Conservation (phyloP, 176 grass and related monocot genomes). For the Bromus sterilis region DNA sequence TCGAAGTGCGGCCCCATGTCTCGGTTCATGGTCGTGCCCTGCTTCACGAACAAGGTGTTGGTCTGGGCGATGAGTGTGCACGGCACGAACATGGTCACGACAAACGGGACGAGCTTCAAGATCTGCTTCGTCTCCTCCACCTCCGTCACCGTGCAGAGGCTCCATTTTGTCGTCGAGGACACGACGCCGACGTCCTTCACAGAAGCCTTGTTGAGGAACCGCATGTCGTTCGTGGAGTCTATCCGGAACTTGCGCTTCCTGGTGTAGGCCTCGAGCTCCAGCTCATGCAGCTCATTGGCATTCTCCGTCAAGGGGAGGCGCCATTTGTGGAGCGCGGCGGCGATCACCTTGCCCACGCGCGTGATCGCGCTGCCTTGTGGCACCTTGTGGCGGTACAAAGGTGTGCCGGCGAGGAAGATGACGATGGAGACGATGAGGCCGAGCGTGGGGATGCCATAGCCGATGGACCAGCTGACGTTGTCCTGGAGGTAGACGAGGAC, state of each 20-base stretch:
- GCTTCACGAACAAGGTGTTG: slow-evolving; percentile 70
- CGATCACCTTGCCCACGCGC: slow-evolving; percentile 33
- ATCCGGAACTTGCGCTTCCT: slow-evolving; percentile 19
- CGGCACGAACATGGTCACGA: slow-evolving; percentile 33
- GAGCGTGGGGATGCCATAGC: slow-evolving; percentile 37
- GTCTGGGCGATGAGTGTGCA: slow-evolving; percentile 49
- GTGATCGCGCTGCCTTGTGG: slow-evolving; percentile 39
- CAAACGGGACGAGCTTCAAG: not conserved
- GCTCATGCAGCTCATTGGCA: slow-evolving; percentile 32
- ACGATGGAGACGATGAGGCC: slow-evolving; percentile 33
- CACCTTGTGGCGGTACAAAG: slow-evolving; percentile 45
- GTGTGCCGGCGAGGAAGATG: slow-evolving; percentile 36
- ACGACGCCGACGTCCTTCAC: slow-evolving; percentile 4
- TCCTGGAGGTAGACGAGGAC: slow-evolving; percentile 45
- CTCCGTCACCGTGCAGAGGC: slow-evolving; percentile 38
- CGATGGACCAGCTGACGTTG: slow-evolving; percentile 42
- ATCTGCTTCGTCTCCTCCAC: slow-evolving; percentile 55
- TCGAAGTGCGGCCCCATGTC: slow-evolving; percentile 36
- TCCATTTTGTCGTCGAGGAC: not conserved
- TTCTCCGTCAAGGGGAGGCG: not conserved
- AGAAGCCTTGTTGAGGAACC: slow-evolving; percentile 43
- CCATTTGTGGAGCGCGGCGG: slow-evolving; percentile 18
- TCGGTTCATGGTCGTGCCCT: slow-evolving; percentile 43
- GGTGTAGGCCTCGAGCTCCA: slow-evolving; percentile 24
- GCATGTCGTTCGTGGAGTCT: slow-evolving; percentile 20